Percentiles rank a stretch among this genome's conserved stretches.
Evolutionary conservation across 2,329 filamentous ascomycete genomes (phyloP).

Genomic region (Colletotrichum ledebouriae): DNA sequence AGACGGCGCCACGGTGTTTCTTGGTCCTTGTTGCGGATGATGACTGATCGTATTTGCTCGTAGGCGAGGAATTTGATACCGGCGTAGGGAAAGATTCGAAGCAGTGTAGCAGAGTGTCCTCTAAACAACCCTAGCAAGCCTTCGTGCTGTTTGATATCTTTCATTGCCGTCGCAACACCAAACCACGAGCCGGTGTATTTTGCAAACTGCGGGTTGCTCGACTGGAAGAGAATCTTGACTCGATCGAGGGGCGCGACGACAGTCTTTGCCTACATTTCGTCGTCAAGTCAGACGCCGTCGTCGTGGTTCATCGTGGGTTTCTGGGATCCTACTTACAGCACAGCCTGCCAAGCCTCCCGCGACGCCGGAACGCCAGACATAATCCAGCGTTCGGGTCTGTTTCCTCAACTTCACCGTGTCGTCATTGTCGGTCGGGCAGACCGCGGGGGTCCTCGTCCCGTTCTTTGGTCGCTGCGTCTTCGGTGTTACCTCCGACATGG

Average conservation of each 20-base stretch:
- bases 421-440: slow-evolving; percentile 66
- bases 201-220: slow-evolving; percentile 91
- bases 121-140: slow-evolving; percentile 86
- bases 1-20: slow-evolving; percentile 87
- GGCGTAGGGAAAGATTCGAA: slow-evolving; percentile 97
- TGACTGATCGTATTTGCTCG: slow-evolving; percentile 86
- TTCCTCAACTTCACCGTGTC: slow-evolving; percentile 59
- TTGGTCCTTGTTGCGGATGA: slow-evolving; percentile 79
- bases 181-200: slow-evolving; percentile 94
- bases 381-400: slow-evolving; percentile 79
- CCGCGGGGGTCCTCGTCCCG: slow-evolving; percentile 53
- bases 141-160: slow-evolving; percentile 83
- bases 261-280: slow-evolving; percentile 81
- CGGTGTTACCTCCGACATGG: slow-evolving; percentile 66
- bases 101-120: slow-evolving; percentile 92
- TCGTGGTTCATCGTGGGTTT: neutral
- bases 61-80: slow-evolving; percentile 98
- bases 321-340: slow-evolving; percentile 73
- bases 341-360: slow-evolving; percentile 93
- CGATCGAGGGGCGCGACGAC: slow-evolving; percentile 95
- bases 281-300: slow-evolving; percentile 9
- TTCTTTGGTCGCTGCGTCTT: slow-evolving; percentile 47
- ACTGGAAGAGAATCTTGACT: slow-evolving; percentile 98
- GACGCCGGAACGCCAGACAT: slow-evolving; percentile 84
- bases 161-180: slow-evolving; percentile 85